Conservation (phyloP, 768 basidiomycete genomes). For the Mycena leptocephala region DNA sequence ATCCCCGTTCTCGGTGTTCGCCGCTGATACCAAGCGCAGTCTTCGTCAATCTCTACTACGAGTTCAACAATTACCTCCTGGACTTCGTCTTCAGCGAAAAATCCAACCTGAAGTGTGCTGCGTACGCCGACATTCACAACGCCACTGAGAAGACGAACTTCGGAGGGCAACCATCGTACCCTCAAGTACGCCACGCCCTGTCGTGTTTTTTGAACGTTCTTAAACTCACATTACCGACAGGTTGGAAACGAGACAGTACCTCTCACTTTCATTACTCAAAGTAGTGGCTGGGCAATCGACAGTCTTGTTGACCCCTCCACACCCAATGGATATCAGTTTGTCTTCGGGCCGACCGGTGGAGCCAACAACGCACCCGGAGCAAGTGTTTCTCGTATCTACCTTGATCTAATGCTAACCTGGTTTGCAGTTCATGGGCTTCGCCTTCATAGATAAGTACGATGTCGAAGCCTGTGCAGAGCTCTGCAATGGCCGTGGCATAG, state of each 20-base stretch:
- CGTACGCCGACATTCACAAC: too few species aligned
- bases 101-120: too few species aligned
- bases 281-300: conserved; percentile 58
- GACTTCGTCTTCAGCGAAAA: too few species aligned
- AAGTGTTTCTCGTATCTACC: neutral
- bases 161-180: conserved; percentile 60
- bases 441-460: conserved; percentile 32
- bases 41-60: too few species aligned
- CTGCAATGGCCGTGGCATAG: conserved; percentile 31
- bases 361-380: neutral
- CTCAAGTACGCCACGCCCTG: conserved; percentile 33
- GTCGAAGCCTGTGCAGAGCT: conserved; percentile 30
- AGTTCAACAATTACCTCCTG: too few species aligned
- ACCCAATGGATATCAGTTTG: conserved; percentile 62
- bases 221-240: conserved; percentile 7
- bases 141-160: too few species aligned
- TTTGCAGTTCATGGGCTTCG: conserved; percentile 21
- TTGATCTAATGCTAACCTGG: neutral
- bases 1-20: too few species aligned
- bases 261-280: conserved; percentile 60
- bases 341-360: conserved; percentile 48
- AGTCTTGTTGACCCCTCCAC: conserved; percentile 54
- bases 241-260: conserved; percentile 24
- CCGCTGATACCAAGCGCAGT: conserved; percentile 44
- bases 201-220: too few species aligned